A percentile compares a stretch with the other conserved stretches of the same genome.
Evolutionary conservation across 2,329 filamentous ascomycete species (phyloP).

Genomic region (Plenodomus lindquistii): DNA sequence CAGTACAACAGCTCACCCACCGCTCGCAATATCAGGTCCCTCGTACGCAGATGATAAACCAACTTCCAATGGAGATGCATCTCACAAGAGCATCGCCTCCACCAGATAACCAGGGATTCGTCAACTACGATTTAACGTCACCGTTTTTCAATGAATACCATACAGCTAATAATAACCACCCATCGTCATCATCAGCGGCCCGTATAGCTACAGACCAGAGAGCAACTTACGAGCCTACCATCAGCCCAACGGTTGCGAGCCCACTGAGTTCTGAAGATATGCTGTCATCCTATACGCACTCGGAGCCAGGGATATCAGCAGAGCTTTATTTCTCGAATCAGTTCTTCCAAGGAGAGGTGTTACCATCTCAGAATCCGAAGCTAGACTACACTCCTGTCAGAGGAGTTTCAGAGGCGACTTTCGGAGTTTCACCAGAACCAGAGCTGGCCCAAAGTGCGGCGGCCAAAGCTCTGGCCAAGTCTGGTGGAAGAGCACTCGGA

Average conservation of each 20-base stretch:
- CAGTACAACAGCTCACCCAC: conserved; percentile 17
- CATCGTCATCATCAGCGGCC: conserved; percentile 25
- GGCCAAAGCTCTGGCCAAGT: conserved; percentile 32
- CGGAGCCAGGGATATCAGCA: conserved; percentile 26
- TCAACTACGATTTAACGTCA: conserved; percentile 34
- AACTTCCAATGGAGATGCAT: conserved; percentile 27
- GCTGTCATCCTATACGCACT: conserved; percentile 30
- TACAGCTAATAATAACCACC: conserved; percentile 17
- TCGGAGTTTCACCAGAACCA: conserved; percentile 32
- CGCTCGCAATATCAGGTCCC: conserved; percentile 17
- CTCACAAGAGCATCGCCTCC: conserved; percentile 29
- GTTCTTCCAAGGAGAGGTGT: conserved; percentile 6
- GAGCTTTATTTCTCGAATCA: conserved; percentile 20
- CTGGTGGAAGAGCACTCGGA: conserved; percentile 45
- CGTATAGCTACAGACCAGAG: conserved; percentile 23
- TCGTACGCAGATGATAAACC: conserved; percentile 12
- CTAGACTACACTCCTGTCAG: conserved; percentile 8
- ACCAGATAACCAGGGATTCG: conserved; percentile 27
- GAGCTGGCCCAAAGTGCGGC: conserved; percentile 22
- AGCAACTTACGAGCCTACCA: conserved; percentile 23
- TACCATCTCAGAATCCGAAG: conserved; percentile 6
- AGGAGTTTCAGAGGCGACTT: conserved; percentile 20
- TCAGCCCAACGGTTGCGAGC: conserved; percentile 36
- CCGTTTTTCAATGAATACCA: conserved; percentile 31
- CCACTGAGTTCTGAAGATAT: conserved; percentile 36